Base-by-base conservation (phyloP, 306 rosid genomes). In the Rosa chinensis region DNA sequence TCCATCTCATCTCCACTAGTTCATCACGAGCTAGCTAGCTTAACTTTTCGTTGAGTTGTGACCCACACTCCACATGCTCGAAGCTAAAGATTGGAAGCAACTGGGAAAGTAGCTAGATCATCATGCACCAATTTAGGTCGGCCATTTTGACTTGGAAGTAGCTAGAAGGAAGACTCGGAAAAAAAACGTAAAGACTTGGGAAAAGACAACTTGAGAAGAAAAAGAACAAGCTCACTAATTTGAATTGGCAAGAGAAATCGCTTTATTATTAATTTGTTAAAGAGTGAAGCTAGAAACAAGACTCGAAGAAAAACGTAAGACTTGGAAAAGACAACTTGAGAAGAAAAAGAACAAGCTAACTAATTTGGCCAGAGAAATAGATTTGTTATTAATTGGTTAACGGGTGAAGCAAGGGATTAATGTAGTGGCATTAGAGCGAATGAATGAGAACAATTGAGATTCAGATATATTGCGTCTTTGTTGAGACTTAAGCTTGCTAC, bases 81-180 rank as follows among this genome's bases (percentile, higher is more conserved):
- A 8, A 66, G 48, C 6, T 39, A 28, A 25, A 58, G 68, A 58
- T 43, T 0, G 14, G 69, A 74, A 74, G 78, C 69, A 58, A 58
- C 68, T 14, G 70, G 17, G 70, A 58, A 75, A 75, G 40, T 16
- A 17, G 70, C 17, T 61, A 23, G 43, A 20, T 47, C 20, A 17
- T 0, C 70, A 5, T 8, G 61, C 40, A 47, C 18, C 17, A 10
- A 18, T 4, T 13, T 10, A 63, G 64, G 78, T 12, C 25, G 43
- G 28, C 10, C 79, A 45, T 59, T 44, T 76, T 44, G 35, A 45
- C 72, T 73, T 74, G 35, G 10, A 43, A 23, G 37, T 61, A 23
- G 59, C 42, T 58, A 43, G 66, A 37, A 9, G 59, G 44, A 59
- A 75, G 28, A 21, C 48, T 8, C 16, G 8, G 37, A 32, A 43